Evolutionary conservation across 1,284 basidiomycete species (phyloP), one percentile per base, ranked within the genome.

Genomic region (Bjerkandera adusta): DNA sequence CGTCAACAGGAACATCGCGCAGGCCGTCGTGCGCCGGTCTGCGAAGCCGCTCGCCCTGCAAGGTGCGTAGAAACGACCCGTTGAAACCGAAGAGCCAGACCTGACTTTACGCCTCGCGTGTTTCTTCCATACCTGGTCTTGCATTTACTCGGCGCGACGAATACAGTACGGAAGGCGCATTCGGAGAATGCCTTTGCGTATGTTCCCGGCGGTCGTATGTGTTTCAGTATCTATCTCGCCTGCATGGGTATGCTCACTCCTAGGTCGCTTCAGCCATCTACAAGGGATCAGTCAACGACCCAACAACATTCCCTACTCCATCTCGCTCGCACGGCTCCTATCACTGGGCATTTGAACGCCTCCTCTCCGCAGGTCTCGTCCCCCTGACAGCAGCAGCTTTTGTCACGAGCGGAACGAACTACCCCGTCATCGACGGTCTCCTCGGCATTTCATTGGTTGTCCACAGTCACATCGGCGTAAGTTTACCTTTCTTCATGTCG

Each of bases 341-440:
- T 70, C 96, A 98, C 77, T 99, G 96, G 96, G 85, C 92, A 1
- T 97, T 98, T 63, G 96, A 99, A 69, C 88, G 96, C 45, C 76
- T 93, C 15, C 79, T 98, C 47, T 87, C 90, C 1, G 95, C 90
- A 0, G 74, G 84, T 20, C 83, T 99, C 54, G 79, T 99, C 15
- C 97, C 97, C 21, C 70, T 97, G 59, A 94, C 92, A 15, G 87
- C 77, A 22, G 85, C 86, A 29, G 87, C 91, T 0, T 89, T 89
- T 53, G 86, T 80, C 20, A 73, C 84, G 4, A 83, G 83, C 36
- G 81, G 80, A 24, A 82, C 76, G 45, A 75, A 75, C 51, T 82
- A 91, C 71, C 90, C 94, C 6, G 69, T 95, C 57, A 68, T 97
- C 27, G 96, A 99, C 65, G 96, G 90, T 42, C 64, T 95, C 35